Percentiles rank a stretch among this genome's conserved stretches.
phyloP scores from a whole-genome alignment of 441 rosid species.

The Pelargonium cotyledonis region DNA sequence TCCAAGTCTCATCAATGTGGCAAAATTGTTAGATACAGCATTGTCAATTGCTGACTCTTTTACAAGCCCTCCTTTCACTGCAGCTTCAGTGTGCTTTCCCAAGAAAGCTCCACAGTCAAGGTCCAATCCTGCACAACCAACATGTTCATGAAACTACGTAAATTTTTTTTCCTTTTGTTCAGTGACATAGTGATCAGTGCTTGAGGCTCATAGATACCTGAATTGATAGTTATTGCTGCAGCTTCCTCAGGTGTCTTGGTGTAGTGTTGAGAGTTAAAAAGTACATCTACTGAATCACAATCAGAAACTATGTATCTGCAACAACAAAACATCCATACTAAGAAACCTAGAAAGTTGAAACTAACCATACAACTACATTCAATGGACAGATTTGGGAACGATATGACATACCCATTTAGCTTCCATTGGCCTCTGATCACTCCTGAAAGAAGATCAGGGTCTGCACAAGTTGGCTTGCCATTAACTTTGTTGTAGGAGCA shows the following conservation, averaged over 20 bases:
- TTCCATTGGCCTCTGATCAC: slow-evolving; percentile 77
- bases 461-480: slow-evolving; percentile 84
- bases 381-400: not conserved
- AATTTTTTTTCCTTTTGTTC: no score
- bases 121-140: slow-evolving; percentile 69
- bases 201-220: no score
- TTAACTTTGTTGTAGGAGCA: slow-evolving; percentile 86
- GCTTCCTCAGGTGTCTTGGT: slow-evolving; percentile 83
- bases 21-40: slow-evolving; percentile 68
- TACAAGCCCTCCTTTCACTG: slow-evolving; percentile 55
- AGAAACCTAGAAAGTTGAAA: no score
- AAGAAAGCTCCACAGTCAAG: slow-evolving; percentile 70
- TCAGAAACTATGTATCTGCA: slow-evolving; percentile 80
- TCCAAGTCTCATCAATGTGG: slow-evolving; percentile 74
- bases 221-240: slow-evolving; percentile 56
- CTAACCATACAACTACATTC: no score
- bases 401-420: slow-evolving; percentile 50
- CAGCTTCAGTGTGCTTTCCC: slow-evolving; percentile 60
- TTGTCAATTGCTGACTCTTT: slow-evolving; percentile 41
- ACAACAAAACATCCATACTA: not conserved
- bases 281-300: slow-evolving; percentile 65
- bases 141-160: no score
- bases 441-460: slow-evolving; percentile 57
- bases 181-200: no score
- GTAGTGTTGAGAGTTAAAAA: slow-evolving; percentile 57